Evolutionary conservation across 345 rosid species (phyloP).

Genomic region (Boechera retrofracta): DNA sequence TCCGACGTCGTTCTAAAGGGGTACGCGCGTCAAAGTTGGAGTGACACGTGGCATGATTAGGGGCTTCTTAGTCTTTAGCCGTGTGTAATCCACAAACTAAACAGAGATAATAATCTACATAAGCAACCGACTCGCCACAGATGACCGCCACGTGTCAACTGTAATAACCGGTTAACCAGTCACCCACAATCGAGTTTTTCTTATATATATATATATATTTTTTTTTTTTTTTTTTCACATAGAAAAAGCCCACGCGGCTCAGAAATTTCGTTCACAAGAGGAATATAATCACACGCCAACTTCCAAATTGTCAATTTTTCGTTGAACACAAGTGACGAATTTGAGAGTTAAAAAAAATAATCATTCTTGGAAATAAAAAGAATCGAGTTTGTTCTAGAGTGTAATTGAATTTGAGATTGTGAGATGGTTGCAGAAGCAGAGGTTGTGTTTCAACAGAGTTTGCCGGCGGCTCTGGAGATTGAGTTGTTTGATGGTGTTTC

Average conservation of each 20-base stretch:
- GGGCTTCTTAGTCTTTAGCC: slow-evolving; percentile 39
- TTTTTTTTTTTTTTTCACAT: no score
- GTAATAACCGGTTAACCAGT: slow-evolving; percentile 48
- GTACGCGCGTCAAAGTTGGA: slow-evolving; percentile 47
- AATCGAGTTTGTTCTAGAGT: not conserved
- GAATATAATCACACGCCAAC: slow-evolving; percentile 16
- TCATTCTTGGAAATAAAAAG: not conserved
- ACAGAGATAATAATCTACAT: slow-evolving; percentile 32
- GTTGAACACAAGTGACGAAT: slow-evolving; percentile 26
- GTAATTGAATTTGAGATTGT: slow-evolving; percentile 12
- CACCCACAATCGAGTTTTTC: slow-evolving; percentile 1
- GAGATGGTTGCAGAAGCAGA: slow-evolving; percentile 72
- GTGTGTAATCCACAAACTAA: slow-evolving; percentile 46
- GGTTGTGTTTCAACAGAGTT: slow-evolving; percentile 61
- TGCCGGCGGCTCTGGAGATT: slow-evolving; percentile 59
- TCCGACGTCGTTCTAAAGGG: slow-evolving; percentile 18
- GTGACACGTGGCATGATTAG: slow-evolving; percentile 48
- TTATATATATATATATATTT: not conserved
- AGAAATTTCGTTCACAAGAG: slow-evolving; percentile 36
- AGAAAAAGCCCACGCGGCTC: not conserved
- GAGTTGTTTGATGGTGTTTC: slow-evolving; percentile 33
- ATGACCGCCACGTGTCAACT: slow-evolving; percentile 54
- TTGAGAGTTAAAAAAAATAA: not conserved
- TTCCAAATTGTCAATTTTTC: slow-evolving; percentile 39
- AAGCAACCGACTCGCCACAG: slow-evolving; percentile 14